These are phyloP conservation scores for Thraustochytrium striatum DNA, from an alignment of 352 stramenopile genomes.

Conservation along the genomic window DNA sequence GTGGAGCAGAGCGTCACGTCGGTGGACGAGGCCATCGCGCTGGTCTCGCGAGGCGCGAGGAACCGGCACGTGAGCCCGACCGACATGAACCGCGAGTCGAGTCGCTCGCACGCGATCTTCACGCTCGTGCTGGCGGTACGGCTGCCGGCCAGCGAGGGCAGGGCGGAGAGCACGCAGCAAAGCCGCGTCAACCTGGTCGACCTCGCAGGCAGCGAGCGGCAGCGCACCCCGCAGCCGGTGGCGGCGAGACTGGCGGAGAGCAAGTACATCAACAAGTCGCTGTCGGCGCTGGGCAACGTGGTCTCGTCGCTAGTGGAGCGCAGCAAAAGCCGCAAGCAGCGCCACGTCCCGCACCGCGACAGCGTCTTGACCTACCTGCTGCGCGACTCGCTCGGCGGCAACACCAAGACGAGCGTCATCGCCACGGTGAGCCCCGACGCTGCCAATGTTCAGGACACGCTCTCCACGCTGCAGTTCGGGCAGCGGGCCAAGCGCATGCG, in stretches of 20 bases:
- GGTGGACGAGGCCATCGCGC: slow-evolving; percentile 55
- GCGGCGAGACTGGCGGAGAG: slow-evolving; percentile 52
- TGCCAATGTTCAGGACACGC: slow-evolving; percentile 74
- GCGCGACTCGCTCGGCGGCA: slow-evolving; percentile 81
- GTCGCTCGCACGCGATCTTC: slow-evolving; percentile 92
- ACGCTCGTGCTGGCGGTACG: slow-evolving; percentile 81
- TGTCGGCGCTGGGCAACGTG: slow-evolving; percentile 54
- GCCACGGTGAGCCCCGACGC: slow-evolving; percentile 77
- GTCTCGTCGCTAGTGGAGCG: slow-evolving; percentile 56
- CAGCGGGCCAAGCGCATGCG: slow-evolving; percentile 80
- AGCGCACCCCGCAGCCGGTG: no score
- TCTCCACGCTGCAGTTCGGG: slow-evolving; percentile 80
- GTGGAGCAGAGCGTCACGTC: slow-evolving; percentile 62
- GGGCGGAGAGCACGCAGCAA: slow-evolving; percentile 63
- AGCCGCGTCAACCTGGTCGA: slow-evolving; percentile 42
- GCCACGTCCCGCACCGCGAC: slow-evolving; percentile 54
- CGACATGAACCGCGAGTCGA: slow-evolving; percentile 93
- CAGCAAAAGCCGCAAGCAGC: slow-evolving; percentile 38
- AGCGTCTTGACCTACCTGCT: slow-evolving; percentile 77
- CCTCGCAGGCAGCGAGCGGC: slow-evolving; percentile 52
- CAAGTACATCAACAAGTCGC: slow-evolving; percentile 53
- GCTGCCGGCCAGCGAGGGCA: background rate
- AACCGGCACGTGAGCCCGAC: slow-evolving; percentile 85
- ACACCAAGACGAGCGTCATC: slow-evolving; percentile 80
- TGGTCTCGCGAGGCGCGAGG: slow-evolving; percentile 37